Evolutionary conservation across 1,139 yeast species (phyloP).

Genomic region (Candida sojae): DNA sequence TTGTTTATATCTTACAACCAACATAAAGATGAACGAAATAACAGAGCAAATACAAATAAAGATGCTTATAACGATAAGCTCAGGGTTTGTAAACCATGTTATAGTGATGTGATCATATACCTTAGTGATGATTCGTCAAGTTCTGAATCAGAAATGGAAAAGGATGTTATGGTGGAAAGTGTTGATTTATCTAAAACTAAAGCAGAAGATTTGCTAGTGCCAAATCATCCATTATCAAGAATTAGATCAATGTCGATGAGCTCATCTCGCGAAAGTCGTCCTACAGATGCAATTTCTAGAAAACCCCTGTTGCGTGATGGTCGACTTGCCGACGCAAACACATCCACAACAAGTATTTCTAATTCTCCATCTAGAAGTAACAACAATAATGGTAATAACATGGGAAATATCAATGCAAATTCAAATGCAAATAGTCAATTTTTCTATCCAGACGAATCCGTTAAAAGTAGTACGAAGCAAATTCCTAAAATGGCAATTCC

Average conservation of each 20-base stretch:
- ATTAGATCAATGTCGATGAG: constrained; percentile 33
- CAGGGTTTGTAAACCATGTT: constrained; percentile 80
- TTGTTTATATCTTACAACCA: constrained; percentile 72
- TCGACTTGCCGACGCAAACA: neutral
- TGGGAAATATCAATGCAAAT: neutral
- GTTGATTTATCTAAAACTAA: constrained; percentile 14
- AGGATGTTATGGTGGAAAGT: constrained; percentile 19
- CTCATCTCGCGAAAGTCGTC: constrained; percentile 19
- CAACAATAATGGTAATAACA: neutral
- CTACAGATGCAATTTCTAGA: constrained; percentile 1
- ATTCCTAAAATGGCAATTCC: constrained; percentile 84
- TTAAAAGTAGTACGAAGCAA: constrained; percentile 48
- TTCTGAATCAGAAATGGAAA: constrained; percentile 23
- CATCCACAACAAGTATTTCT: constrained; percentile 4
- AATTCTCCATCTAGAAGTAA: constrained; percentile 12
- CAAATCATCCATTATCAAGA: constrained; percentile 32
- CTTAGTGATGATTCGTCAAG: constrained; percentile 64
- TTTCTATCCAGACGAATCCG: constrained; percentile 16
- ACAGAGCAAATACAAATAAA: constrained; percentile 27
- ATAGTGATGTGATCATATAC: constrained; percentile 62
- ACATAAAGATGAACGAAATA: constrained; percentile 48
- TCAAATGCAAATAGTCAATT: constrained; percentile 5
- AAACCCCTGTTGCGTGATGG: constrained; percentile 16
- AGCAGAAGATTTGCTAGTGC: constrained; percentile 22
- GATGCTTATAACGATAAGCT: constrained; percentile 60